Evolutionary conservation across 1,284 basidiomycete species (phyloP).

Genomic region (Coniferiporia weirii): DNA sequence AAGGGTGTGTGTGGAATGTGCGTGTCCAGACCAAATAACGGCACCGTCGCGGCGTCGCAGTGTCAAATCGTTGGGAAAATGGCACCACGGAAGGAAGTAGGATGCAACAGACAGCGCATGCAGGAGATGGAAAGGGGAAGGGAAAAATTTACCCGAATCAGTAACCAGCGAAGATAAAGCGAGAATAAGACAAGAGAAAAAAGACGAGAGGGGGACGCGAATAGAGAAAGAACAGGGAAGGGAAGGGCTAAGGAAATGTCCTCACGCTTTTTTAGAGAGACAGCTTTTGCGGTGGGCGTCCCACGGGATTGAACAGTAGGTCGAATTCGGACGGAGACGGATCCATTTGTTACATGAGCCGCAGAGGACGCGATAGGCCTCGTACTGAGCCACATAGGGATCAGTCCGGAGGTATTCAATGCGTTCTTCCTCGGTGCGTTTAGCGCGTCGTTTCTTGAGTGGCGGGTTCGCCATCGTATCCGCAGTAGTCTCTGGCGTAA

Average conservation of each 20-base stretch:
- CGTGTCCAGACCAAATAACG: neutral
- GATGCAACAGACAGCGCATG: neutral
- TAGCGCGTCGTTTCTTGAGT: conserved; percentile 61
- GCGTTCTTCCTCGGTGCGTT: conserved; percentile 72
- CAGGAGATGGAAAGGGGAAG: neutral
- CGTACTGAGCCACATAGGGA: conserved; percentile 72
- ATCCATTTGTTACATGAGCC: conserved; percentile 79
- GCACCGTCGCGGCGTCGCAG: neutral
- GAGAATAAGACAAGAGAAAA: conserved; percentile 7
- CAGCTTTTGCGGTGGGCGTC: conserved; percentile 74
- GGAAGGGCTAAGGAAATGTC: neutral
- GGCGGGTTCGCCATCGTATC: conserved; percentile 40
- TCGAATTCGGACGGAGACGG: conserved; percentile 41
- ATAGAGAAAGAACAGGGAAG: neutral
- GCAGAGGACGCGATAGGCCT: conserved; percentile 73
- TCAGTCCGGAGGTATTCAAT: conserved; percentile 68
- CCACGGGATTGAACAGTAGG: conserved; percentile 74
- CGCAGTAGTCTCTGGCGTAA: conserved; percentile 37
- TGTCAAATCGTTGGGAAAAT: neutral
- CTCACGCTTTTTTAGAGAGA: conserved; percentile 34
- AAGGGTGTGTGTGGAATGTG: neutral
- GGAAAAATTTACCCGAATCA: conserved; percentile 11
- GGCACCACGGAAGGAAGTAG: neutral
- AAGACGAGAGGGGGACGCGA: conserved; percentile 2
- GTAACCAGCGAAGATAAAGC: conserved; percentile 10